Conservation (phyloP, 2,329 filamentous ascomycete genomes). For the Torrubiella hemipterigena region DNA sequence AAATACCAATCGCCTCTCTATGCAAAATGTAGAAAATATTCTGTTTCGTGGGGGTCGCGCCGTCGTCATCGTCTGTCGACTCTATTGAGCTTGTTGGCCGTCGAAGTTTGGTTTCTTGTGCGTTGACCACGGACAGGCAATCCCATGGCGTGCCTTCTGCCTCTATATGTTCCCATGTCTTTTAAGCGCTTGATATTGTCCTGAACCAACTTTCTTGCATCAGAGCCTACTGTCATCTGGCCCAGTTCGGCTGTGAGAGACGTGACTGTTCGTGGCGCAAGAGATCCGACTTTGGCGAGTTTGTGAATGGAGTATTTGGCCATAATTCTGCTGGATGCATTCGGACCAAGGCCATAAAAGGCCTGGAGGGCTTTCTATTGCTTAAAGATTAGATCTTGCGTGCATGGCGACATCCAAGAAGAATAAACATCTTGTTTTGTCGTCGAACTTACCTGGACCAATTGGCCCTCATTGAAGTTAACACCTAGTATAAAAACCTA, state of each 20-base stretch:
- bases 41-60: too few species aligned
- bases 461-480: conserved; percentile 72
- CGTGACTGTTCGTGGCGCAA: conserved; percentile 66
- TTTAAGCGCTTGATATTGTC: conserved; percentile 80
- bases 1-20: too few species aligned
- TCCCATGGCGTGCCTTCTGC: conserved; percentile 82
- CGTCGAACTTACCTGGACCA: conserved; percentile 58
- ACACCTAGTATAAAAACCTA: conserved; percentile 78
- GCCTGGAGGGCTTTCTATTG: conserved; percentile 59
- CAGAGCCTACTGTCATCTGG: conserved; percentile 88
- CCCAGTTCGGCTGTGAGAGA: conserved; percentile 77
- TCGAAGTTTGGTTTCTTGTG: conserved; percentile 63
- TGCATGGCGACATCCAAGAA: too few species aligned
- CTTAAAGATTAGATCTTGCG: conserved; percentile 1
- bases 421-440: too few species aligned
- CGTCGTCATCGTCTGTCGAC: conserved; percentile 29
- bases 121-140: conserved; percentile 84
- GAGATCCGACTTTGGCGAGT: conserved; percentile 61
- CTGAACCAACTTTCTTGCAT: conserved; percentile 62
- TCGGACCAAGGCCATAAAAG: conserved; percentile 76
- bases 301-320: conserved; percentile 84
- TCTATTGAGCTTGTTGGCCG: conserved; percentile 49
- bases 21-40: too few species aligned
- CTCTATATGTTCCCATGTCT: conserved; percentile 84
- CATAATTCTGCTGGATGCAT: conserved; percentile 61